Evolutionary conservation across 345 rosid genomes (phyloP).

Genomic region (Salix purpurea): DNA sequence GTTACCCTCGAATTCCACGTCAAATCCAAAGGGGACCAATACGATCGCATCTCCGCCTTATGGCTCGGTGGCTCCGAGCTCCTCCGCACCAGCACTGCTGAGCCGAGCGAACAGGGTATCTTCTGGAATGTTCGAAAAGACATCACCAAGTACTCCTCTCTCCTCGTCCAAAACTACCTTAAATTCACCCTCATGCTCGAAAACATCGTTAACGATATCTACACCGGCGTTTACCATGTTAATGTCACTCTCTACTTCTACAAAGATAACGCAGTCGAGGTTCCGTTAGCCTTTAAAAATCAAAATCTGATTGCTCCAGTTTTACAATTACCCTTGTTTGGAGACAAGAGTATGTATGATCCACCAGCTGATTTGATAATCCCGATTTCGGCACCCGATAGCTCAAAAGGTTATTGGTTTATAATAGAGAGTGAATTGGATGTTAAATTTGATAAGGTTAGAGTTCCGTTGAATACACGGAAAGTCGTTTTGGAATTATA

Average conservation of each 20-base stretch:
- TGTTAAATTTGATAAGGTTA: constrained; percentile 37
- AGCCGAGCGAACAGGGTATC: constrained; percentile 56
- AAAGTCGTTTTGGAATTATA: constrained; percentile 58
- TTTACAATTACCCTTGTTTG: background rate
- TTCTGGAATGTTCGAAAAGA: constrained; percentile 84
- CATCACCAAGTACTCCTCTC: constrained; percentile 60
- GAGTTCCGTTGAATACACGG: constrained; percentile 55
- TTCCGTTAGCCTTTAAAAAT: constrained; percentile 9
- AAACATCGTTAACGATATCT: constrained; percentile 61
- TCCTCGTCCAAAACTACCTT: constrained; percentile 39
- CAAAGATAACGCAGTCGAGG: constrained; percentile 20
- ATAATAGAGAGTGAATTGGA: constrained; percentile 48
- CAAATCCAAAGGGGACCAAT: constrained; percentile 59
- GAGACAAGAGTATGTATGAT: constrained; percentile 21
- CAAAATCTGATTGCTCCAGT: background rate
- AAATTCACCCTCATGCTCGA: constrained; percentile 82
- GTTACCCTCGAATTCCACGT: constrained; percentile 55
- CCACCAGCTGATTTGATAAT: constrained; percentile 66
- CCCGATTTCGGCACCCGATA: constrained; percentile 38
- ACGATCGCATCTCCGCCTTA: constrained; percentile 66
- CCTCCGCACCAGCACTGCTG: constrained; percentile 85
- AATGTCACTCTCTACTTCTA: constrained; percentile 57
- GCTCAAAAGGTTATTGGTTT: constrained; percentile 60
- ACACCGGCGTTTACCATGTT: constrained; percentile 71
- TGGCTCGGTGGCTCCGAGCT: constrained; percentile 91